Conservation (phyloP, 192 early-diverging fungal genomes). For the Radiomyces spectabilis region DNA sequence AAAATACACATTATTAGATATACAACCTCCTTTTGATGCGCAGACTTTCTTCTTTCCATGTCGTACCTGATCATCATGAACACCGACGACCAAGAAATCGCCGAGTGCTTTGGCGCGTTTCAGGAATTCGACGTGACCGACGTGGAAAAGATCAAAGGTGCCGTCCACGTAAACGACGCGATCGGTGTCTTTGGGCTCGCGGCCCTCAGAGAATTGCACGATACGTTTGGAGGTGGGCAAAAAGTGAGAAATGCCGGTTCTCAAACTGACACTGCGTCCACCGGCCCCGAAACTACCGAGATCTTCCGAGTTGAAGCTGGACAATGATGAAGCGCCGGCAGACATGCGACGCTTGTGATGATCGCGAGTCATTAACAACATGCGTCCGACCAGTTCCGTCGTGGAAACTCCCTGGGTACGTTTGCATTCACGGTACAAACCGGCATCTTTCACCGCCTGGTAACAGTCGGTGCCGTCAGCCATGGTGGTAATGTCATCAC, state of each 20-base stretch:
- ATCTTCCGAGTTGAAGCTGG: slow-evolving; percentile 53
- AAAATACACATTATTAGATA: no score
- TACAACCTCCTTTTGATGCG: no score
- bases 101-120: slow-evolving; percentile 77
- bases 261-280: slow-evolving; percentile 24
- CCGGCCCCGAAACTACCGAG: slow-evolving; percentile 50
- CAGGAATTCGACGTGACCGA: slow-evolving; percentile 89
- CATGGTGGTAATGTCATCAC: background rate
- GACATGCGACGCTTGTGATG: slow-evolving; percentile 62
- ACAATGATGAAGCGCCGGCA: slow-evolving; percentile 35
- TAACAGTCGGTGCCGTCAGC: slow-evolving; percentile 82
- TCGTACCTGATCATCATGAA: slow-evolving; percentile 81
- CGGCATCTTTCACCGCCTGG: slow-evolving; percentile 90
- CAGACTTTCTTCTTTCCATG: no score
- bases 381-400: slow-evolving; percentile 92
- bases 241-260: slow-evolving; percentile 74
- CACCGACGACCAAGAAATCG: slow-evolving; percentile 87
- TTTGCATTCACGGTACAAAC: slow-evolving; percentile 92
- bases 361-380: slow-evolving; percentile 87
- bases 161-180: slow-evolving; percentile 93
- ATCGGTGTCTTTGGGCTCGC: slow-evolving; percentile 68
- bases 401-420: slow-evolving; percentile 95
- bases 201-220: slow-evolving; percentile 83
- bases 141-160: slow-evolving; percentile 93
- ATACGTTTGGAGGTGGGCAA: slow-evolving; percentile 82